Percentiles rank a stretch among this genome's conserved stretches.
Conservation (phyloP, 164 flowering plant genomes). For the Nymphaea thermarum region DNA sequence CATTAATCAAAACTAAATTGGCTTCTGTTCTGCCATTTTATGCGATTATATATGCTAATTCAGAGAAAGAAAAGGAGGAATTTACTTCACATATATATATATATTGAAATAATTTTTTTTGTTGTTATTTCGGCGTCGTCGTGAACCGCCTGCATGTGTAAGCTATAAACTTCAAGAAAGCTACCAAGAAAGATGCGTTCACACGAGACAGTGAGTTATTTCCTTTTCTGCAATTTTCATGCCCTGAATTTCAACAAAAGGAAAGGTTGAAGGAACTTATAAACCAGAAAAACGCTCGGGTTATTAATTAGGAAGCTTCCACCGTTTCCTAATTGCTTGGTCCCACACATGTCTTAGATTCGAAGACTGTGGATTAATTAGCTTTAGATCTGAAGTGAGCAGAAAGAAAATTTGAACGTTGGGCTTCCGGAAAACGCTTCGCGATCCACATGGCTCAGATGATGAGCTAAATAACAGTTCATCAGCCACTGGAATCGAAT, state of each 20-base stretch:
- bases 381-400: background rate
- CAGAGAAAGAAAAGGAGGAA: too few relatives aligned
- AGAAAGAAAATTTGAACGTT: background rate
- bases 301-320: background rate
- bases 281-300: background rate
- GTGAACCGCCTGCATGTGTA: background rate
- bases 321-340: background rate
- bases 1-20: too few relatives aligned
- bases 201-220: background rate
- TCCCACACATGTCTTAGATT: background rate
- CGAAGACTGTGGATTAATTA: background rate
- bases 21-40: too few relatives aligned
- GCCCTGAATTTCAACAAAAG: background rate
- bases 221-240: background rate
- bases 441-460: background rate
- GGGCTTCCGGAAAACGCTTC: background rate
- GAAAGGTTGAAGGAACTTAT: too few relatives aligned
- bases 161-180: background rate
- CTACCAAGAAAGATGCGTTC: background rate
- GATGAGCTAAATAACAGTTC: background rate
- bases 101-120: too few relatives aligned
- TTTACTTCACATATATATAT: too few relatives aligned
- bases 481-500: background rate
- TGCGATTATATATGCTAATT: too few relatives aligned
- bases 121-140: too few relatives aligned